Conservation (phyloP, 129 eudicot genomes). For the Deinandra increscens region DNA sequence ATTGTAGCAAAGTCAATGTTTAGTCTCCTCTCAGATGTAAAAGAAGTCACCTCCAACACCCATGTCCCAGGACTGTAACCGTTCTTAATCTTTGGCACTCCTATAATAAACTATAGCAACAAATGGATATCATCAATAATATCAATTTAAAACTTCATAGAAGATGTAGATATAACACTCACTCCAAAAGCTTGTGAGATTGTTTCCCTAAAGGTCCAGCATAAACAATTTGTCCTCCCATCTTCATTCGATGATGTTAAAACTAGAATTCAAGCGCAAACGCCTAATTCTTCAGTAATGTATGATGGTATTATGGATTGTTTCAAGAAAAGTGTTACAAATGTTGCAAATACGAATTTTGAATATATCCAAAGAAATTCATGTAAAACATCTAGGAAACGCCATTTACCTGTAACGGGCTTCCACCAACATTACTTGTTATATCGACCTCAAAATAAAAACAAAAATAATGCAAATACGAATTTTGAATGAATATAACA, state of each 20-base stretch:
- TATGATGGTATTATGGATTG: conserved; percentile 75
- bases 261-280: conserved; percentile 72
- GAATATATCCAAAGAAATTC: too few species aligned
- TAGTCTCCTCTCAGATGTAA: conserved; percentile 42
- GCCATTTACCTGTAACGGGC: too few species aligned
- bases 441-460: too few species aligned
- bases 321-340: conserved; percentile 50
- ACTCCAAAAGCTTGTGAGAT: conserved; percentile 61
- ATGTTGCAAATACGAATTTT: too few species aligned
- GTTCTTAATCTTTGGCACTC: conserved; percentile 55
- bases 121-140: neutral
- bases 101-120: conserved; percentile 47
- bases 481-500: too few species aligned
- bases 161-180: conserved; percentile 25
- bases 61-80: conserved; percentile 81
- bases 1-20: conserved; percentile 55
- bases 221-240: conserved; percentile 77
- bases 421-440: too few species aligned
- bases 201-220: conserved; percentile 70
- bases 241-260: conserved; percentile 90
- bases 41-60: conserved; percentile 59
- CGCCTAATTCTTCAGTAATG: conserved; percentile 32
- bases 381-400: too few species aligned
- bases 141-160: neutral
- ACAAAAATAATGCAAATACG: too few species aligned